Percentiles rank a stretch among this genome's conserved stretches.
phyloP scores from a whole-genome alignment of 2,329 filamentous ascomycete genomes.

The Peltaster fructicola region DNA sequence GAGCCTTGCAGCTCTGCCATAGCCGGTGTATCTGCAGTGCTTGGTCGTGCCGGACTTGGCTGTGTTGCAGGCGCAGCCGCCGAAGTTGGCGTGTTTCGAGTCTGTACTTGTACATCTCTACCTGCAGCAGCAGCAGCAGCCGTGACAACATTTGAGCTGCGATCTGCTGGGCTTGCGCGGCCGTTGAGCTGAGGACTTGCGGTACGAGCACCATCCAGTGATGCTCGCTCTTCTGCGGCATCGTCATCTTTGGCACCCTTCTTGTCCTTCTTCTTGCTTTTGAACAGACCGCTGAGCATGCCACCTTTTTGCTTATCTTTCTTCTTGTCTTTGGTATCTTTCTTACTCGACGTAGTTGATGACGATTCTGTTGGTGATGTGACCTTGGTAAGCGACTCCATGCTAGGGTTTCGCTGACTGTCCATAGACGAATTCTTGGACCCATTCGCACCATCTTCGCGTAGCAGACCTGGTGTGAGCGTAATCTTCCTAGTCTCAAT shows the following conservation, averaged over 20 bases:
- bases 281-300: conserved; percentile 54
- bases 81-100: no score
- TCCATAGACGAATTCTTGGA: conserved; percentile 20
- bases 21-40: no score
- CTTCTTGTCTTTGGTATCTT: conserved; percentile 60
- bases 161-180: no score
- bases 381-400: conserved; percentile 61
- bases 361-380: conserved; percentile 41
- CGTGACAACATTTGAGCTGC: no score
- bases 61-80: no score
- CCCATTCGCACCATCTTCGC: conserved; percentile 57
- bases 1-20: conserved; percentile 22
- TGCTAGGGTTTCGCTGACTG: conserved; percentile 40
- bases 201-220: no score
- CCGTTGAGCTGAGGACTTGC: no score
- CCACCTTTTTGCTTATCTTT: conserved; percentile 59
- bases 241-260: conserved; percentile 34
- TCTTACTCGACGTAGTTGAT: conserved; percentile 49
- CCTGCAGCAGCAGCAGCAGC: no score
- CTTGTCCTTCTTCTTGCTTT: conserved; percentile 48
- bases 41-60: no score
- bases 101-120: no score
- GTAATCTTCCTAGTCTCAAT: conserved; percentile 96
- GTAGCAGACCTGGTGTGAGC: conserved; percentile 76
- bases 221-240: no score